Conservation (phyloP, 495 filamentous ascomycete genomes). For the Terfezia boudieri region DNA sequence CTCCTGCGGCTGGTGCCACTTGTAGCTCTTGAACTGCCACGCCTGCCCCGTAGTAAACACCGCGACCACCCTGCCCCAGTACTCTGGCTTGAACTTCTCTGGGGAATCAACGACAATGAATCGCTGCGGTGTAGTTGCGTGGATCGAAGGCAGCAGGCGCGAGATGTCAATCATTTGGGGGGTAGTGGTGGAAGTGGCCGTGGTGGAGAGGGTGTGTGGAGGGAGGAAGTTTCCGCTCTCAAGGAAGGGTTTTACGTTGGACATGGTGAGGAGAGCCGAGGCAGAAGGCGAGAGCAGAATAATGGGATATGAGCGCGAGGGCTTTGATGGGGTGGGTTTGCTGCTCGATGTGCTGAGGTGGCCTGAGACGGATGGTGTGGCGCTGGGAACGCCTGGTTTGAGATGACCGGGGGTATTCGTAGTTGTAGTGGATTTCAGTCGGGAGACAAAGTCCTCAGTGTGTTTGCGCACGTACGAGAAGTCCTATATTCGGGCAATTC, state of each 20-base stretch:
- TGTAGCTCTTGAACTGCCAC: slow-evolving; percentile 98
- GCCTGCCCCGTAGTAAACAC: slow-evolving; percentile 96
- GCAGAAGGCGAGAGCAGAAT: slow-evolving; percentile 97
- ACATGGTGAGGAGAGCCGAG: slow-evolving; percentile 88
- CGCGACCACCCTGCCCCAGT: slow-evolving; percentile 87
- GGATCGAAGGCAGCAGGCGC: slow-evolving; percentile 54
- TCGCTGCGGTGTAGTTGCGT: slow-evolving; percentile 48
- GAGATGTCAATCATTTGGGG: slow-evolving; percentile 65
- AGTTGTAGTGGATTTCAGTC: slow-evolving; percentile 28
- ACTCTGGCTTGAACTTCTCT: slow-evolving; percentile 90
- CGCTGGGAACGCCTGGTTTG: neutral
- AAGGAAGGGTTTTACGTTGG: slow-evolving; percentile 92
- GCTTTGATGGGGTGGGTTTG: slow-evolving; percentile 22
- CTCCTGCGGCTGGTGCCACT: slow-evolving; percentile 74
- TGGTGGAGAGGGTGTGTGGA: slow-evolving; percentile 24
- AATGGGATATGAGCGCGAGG: slow-evolving; percentile 62
- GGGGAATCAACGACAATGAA: slow-evolving; percentile 88
- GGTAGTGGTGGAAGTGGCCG: slow-evolving; percentile 24
- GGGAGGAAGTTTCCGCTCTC: slow-evolving; percentile 62
- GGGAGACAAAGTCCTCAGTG: slow-evolving; percentile 54
- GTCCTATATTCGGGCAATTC: slow-evolving; percentile 33
- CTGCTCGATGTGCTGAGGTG: slow-evolving; percentile 22
- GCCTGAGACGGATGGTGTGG: slow-evolving; percentile 19
- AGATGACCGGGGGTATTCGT: neutral
- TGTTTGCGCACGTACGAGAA: slow-evolving; percentile 86